Percentiles rank a stretch among this genome's conserved stretches.
These are phyloP conservation scores for Candida xiaguanensis DNA, from an alignment of 805 yeast species.

Conservation along the genomic window DNA sequence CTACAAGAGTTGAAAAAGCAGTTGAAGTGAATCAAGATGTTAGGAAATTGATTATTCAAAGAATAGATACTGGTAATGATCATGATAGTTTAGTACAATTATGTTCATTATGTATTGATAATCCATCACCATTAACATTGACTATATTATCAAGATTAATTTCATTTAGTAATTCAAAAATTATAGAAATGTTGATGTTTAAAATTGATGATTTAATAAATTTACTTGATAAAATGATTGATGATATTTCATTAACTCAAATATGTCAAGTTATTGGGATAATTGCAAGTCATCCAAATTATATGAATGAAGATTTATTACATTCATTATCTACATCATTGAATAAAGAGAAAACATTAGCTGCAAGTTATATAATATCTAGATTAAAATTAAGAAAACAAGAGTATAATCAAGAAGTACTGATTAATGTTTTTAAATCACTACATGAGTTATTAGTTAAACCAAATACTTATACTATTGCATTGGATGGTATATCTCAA, in stretches of 20 bases:
- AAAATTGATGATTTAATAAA: conserved; percentile 20
- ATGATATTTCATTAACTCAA: conserved; percentile 22
- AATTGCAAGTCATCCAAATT: conserved; percentile 40
- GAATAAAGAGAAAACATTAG: conserved; percentile 21
- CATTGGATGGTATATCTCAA: conserved; percentile 41
- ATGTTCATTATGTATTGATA: conserved; percentile 30
- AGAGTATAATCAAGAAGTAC: conserved; percentile 12
- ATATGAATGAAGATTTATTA: conserved; percentile 8
- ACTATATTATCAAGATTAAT: conserved; percentile 30
- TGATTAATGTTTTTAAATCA: conserved; percentile 12
- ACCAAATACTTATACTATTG: conserved; percentile 17
- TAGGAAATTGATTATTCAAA: conserved; percentile 19
- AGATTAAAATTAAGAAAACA: conserved; percentile 38
- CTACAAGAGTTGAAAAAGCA: conserved; percentile 62
- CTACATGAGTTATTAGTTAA: conserved; percentile 16
- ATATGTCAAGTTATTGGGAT: conserved; percentile 48
- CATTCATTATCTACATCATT: conserved; percentile 5
- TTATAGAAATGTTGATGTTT: conserved; percentile 18
- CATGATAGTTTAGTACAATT: conserved; percentile 18
- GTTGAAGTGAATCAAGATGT: conserved; percentile 58
- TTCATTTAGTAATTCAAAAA: conserved; percentile 26
- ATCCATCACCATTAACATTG: conserved; percentile 12
- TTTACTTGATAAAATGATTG: conserved; percentile 18
- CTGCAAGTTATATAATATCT: conserved; percentile 45
- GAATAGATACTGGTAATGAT: conserved; percentile 18